Evolutionary conservation across 805 yeast species (phyloP), one percentile per base, ranked within the genome.

Genomic region (Pichia occidentalis): DNA sequence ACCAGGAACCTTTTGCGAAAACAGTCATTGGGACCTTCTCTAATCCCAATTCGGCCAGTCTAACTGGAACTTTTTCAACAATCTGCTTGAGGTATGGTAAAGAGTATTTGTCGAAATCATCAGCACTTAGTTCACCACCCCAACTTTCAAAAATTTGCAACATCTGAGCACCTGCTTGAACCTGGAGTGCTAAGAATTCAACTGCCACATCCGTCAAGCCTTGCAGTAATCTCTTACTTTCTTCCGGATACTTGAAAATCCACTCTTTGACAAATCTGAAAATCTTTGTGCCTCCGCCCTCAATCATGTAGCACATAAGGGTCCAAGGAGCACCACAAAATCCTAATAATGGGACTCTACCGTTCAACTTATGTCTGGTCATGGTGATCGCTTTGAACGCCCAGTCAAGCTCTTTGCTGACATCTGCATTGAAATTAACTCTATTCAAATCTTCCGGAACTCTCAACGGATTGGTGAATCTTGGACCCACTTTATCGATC

Each of bases 281-380:
- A 70, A 90, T 70, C 56, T 84, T 84, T 6, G 96, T 80, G 13
- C 97, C 95, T 49, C 95, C 95, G 36, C 98, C 98, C 63, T 92
- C 98, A 43, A 87, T 78, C 96, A 92, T 92, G 65, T 92, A 92
- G 25, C 88, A 95, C 66, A 92, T 70, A 43, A 92, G 65, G 10
- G 98, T 92, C 96, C 97, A 92, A 40, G 98, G 98, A 7, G 95
- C 96, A 38, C 98, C 98, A 49, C 87, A 84, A 63, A 92, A 92
- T 3, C 98, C 98, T 36, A 92, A 70, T 45, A 92, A 67, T 21
- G 98, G 98, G 10, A 88, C 97, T 53, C 95, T 74, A 35, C 98
- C 98, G 29, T 78, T 64, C 43, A 92, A 71, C 54, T 84, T 85
- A 46, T 69, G 69, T 61, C 98, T 74, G n/a, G 98, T 92, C 47